These are phyloP conservation scores for Chalara sp. DNA, from an alignment of 2,329 filamentous ascomycete species.

Conservation along the genomic window DNA sequence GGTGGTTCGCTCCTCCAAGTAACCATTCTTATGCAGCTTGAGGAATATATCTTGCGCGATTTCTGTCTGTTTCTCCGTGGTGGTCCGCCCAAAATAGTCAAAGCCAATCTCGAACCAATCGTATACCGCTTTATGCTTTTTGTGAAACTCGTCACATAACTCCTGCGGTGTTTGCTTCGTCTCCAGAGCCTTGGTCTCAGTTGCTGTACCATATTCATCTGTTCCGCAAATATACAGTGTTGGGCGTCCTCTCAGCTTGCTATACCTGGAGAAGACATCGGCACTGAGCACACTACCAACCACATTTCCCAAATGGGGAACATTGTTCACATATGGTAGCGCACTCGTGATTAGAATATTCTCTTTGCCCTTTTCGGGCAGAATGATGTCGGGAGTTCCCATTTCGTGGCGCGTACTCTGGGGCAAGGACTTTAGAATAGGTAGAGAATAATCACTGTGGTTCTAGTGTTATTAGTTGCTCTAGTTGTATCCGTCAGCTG, in stretches of 20 bases:
- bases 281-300: constrained; percentile 83
- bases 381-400: constrained; percentile 30
- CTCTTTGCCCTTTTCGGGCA: constrained; percentile 66
- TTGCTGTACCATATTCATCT: constrained; percentile 94
- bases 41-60: constrained; percentile 90
- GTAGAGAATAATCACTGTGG: too few species aligned
- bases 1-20: constrained; percentile 78
- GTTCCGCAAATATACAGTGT: constrained; percentile 84
- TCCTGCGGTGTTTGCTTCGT: constrained; percentile 75
- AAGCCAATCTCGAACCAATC: constrained; percentile 95
- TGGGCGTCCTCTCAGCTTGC: constrained; percentile 69
- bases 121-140: constrained; percentile 84
- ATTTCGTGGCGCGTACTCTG: too few species aligned
- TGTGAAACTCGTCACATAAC: constrained; percentile 89
- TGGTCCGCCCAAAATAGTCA: constrained; percentile 90
- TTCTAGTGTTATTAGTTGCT: too few species aligned
- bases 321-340: constrained; percentile 76
- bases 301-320: constrained; percentile 83
- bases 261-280: constrained; percentile 79
- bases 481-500: too few species aligned
- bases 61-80: constrained; percentile 79
- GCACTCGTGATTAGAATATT: constrained; percentile 90
- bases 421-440: too few species aligned
- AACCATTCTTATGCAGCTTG: constrained; percentile 83
- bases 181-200: constrained; percentile 90